phyloP scores from a whole-genome alignment of 2,329 filamentous ascomycete genomes.

The Dothistroma pini region DNA sequence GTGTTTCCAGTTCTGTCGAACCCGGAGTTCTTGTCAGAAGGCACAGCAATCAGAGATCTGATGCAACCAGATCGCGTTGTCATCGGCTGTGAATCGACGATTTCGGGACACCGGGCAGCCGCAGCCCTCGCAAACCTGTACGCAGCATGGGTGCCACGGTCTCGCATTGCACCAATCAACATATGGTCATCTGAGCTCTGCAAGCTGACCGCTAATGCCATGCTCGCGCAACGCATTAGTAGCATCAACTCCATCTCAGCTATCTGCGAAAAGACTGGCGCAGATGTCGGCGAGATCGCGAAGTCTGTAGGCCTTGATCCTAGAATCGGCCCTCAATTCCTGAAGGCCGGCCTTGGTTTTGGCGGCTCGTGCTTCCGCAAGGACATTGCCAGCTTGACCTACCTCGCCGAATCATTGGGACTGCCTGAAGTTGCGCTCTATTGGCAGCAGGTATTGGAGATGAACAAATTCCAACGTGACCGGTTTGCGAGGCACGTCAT shows the following conservation, averaged over 20 bases:
- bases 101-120: constrained; percentile 59
- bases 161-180: constrained; percentile 66
- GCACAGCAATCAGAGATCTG: constrained; percentile 68
- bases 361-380: constrained; percentile 79
- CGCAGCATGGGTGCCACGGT: constrained; percentile 63
- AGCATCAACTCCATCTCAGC: constrained; percentile 76
- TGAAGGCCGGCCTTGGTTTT: constrained; percentile 71
- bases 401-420: constrained; percentile 67
- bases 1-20: constrained; percentile 74
- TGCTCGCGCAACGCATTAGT: constrained; percentile 74
- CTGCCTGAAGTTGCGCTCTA: constrained; percentile 69
- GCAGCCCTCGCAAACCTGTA: constrained; percentile 63
- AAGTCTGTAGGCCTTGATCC: constrained; percentile 52
- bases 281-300: constrained; percentile 69
- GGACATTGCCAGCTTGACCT: constrained; percentile 68
- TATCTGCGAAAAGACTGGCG: constrained; percentile 70
- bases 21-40: constrained; percentile 74
- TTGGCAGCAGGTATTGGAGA: constrained; percentile 67
- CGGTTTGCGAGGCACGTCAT: constrained; percentile 66
- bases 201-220: constrained; percentile 73
- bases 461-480: constrained; percentile 70
- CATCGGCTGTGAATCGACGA: constrained; percentile 65
- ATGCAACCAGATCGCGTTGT: constrained; percentile 68
- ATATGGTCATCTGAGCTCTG: constrained; percentile 73
- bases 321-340: constrained; percentile 67